Percentiles rank a stretch among this genome's conserved stretches.
These are phyloP conservation scores for Chrysophaeum taylorii DNA, from an alignment of 352 stramenopile species.

Conservation along the genomic window DNA sequence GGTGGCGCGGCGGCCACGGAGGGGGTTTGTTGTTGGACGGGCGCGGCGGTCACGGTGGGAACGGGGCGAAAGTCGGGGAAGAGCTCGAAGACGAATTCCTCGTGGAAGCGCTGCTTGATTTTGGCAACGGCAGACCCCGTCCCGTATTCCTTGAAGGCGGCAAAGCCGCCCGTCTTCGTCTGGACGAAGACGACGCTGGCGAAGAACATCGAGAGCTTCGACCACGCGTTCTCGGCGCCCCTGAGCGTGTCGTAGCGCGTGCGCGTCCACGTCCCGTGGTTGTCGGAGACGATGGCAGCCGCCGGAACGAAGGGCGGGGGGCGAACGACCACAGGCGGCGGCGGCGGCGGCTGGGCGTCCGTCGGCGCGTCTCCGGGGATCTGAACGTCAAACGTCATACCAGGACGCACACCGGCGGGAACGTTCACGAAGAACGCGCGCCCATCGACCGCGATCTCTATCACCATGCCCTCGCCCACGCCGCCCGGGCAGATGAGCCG, in stretches of 20 bases:
- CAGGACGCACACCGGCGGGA: not conserved
- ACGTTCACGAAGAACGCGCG: not conserved
- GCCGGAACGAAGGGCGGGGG: not conserved
- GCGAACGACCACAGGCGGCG: not conserved
- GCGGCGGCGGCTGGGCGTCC: too few relatives aligned
- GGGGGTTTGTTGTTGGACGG: too few relatives aligned
- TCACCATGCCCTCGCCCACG: not conserved
- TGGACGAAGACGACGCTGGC: not conserved
- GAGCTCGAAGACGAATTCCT: not conserved
- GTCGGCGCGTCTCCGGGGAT: not conserved
- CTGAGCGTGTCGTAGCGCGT: not conserved
- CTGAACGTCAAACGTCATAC: not conserved
- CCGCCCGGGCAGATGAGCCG: not conserved
- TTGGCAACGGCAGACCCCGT: not conserved
- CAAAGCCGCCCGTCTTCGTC: not conserved
- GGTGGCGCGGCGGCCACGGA: too few relatives aligned
- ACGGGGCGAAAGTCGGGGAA: too few relatives aligned
- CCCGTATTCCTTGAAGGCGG: not conserved
- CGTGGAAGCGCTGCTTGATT: not conserved
- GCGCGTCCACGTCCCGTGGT: not conserved
- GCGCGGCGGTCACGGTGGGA: too few relatives aligned
- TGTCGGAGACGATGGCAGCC: not conserved
- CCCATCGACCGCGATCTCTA: not conserved
- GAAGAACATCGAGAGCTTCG: not conserved
- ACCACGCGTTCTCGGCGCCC: not conserved